phyloP scores from a whole-genome alignment of 495 filamentous ascomycete species.

The Tuber borchii region DNA sequence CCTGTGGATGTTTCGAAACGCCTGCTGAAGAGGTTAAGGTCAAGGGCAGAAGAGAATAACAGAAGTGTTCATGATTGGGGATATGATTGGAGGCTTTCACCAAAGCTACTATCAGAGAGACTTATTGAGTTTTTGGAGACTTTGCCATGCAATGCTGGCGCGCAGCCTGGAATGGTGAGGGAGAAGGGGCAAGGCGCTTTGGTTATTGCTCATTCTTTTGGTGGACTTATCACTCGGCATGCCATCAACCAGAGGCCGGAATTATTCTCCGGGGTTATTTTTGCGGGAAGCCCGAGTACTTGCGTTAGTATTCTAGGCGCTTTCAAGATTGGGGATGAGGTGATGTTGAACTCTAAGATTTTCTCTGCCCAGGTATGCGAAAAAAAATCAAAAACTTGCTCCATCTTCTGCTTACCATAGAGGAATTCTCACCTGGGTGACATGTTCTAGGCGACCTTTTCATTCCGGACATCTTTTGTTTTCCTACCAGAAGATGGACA shows the following conservation, averaged over 20 bases:
- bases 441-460: slow-evolving; percentile 66
- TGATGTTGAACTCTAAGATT: slow-evolving; percentile 80
- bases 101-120: slow-evolving; percentile 63
- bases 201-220: slow-evolving; percentile 84
- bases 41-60: slow-evolving; percentile 60
- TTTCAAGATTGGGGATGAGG: slow-evolving; percentile 81
- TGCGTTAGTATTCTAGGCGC: slow-evolving; percentile 91
- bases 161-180: slow-evolving; percentile 37
- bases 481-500: slow-evolving; percentile 81
- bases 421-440: neutral
- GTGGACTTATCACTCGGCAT: slow-evolving; percentile 82
- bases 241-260: slow-evolving; percentile 83
- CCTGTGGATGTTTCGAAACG: slow-evolving; percentile 83
- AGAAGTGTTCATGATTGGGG: slow-evolving; percentile 83
- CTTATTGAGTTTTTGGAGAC: slow-evolving; percentile 65
- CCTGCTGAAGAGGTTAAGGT: slow-evolving; percentile 63
- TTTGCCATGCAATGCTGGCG: slow-evolving; percentile 60
- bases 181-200: slow-evolving; percentile 58
- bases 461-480: slow-evolving; percentile 75
- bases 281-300: slow-evolving; percentile 73
- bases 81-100: slow-evolving; percentile 91
- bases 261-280: slow-evolving; percentile 79
- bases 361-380: slow-evolving; percentile 64
- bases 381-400: neutral
- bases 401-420: neutral